A percentile compares a stretch with the other conserved stretches of the same genome.
These are phyloP conservation scores for Theobroma grandiflorum DNA, from an alignment of 441 rosid species.

Conservation along the genomic window DNA sequence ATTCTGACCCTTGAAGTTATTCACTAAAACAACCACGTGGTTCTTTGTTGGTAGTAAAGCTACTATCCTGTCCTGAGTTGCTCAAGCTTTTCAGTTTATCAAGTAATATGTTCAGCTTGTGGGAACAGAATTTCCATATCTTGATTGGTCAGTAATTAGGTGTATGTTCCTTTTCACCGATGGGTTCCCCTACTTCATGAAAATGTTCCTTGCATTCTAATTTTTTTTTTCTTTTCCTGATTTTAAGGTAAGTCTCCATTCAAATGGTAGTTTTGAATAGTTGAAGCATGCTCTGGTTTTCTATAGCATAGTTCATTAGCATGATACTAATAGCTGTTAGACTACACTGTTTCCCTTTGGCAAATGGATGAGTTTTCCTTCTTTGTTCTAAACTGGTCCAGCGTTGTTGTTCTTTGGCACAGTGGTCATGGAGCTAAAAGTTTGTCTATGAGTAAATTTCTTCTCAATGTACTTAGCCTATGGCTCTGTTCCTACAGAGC, in stretches of 20 bases:
- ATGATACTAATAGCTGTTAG: background rate
- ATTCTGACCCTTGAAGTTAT: background rate
- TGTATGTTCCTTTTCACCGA: too few relatives aligned
- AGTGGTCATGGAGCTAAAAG: background rate
- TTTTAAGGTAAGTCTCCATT: background rate
- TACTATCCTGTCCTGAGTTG: too few relatives aligned
- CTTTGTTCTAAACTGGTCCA: background rate
- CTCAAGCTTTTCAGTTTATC: too few relatives aligned
- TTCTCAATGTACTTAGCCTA: background rate
- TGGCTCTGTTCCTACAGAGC: background rate
- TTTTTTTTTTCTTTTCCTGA: background rate
- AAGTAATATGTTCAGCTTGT: too few relatives aligned
- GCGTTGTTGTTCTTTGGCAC: background rate
- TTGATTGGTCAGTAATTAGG: background rate
- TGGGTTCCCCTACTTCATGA: background rate
- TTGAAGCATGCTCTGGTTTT: background rate
- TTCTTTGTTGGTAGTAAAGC: too few relatives aligned
- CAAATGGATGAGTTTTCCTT: background rate
- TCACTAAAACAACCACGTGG: background rate
- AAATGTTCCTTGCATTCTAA: too few relatives aligned
- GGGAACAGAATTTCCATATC: too few relatives aligned
- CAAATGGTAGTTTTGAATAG: background rate
- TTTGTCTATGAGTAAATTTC: background rate
- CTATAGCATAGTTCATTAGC: background rate
- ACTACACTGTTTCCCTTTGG: background rate